These are phyloP conservation scores for Monilinia aucupariae DNA, from an alignment of 2,329 filamentous ascomycete genomes.

Conservation along the genomic window DNA sequence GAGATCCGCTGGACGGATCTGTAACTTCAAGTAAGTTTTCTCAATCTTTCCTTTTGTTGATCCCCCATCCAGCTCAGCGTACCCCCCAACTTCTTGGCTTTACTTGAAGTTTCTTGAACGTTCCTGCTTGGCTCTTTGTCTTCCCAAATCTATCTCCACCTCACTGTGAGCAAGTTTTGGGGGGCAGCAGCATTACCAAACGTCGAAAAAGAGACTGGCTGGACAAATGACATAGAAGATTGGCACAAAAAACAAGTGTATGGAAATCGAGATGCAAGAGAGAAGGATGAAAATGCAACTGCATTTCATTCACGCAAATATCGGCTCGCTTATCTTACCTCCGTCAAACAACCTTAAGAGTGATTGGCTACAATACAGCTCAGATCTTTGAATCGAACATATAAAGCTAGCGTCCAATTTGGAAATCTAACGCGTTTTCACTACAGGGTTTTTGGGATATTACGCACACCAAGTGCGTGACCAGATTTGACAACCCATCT, in stretches of 20 bases:
- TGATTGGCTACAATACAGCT: not conserved
- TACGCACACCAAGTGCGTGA: not conserved
- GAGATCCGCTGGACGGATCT: not conserved
- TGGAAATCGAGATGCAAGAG: not conserved
- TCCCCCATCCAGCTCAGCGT: too few relatives aligned
- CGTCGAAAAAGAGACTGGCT: not conserved
- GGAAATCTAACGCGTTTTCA: not conserved
- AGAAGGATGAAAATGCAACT: not conserved
- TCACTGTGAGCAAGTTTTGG: not conserved
- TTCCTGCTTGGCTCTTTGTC: not conserved
- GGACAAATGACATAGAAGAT: not conserved
- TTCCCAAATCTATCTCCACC: too few relatives aligned
- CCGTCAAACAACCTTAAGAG: not conserved
- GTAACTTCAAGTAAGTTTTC: not conserved
- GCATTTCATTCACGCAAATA: not conserved
- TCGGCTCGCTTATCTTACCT: not conserved
- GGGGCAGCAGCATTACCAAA: not conserved
- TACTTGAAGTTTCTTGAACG: not conserved
- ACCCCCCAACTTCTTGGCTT: not conserved
- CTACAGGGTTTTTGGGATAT: not conserved
- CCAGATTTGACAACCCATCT: not conserved
- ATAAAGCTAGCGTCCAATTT: not conserved
- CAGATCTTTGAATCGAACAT: not conserved
- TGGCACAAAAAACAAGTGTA: not conserved
- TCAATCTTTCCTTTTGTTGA: not conserved